These are phyloP conservation scores for Aphanomyces invadans DNA, from an alignment of 352 stramenopile species.

Conservation along the genomic window DNA sequence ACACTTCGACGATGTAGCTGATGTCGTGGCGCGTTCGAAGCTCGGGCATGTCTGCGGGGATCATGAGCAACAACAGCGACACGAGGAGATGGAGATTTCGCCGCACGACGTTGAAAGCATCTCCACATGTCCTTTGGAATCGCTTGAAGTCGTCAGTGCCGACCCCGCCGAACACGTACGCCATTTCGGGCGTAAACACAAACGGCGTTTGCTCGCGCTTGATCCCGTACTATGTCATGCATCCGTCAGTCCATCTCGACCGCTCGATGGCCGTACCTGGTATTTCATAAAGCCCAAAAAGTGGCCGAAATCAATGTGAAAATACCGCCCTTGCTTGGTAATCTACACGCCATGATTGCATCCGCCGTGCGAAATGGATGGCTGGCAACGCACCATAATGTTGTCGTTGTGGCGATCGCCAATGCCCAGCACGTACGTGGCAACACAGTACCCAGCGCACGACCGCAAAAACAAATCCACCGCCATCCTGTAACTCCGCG, in stretches of 20 bases:
- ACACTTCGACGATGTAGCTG: conserved; percentile 77
- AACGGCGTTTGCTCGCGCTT: conserved; percentile 76
- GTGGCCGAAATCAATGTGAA: conserved; percentile 80
- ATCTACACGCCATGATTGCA: conserved; percentile 25
- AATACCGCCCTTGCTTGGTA: conserved; percentile 49
- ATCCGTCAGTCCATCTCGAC: no score
- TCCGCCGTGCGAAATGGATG: background rate
- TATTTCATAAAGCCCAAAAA: conserved; percentile 37
- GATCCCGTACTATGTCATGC: conserved; percentile 64
- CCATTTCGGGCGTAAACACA: conserved; percentile 85
- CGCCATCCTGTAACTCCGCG: conserved; percentile 10
- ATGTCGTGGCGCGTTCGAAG: conserved; percentile 74
- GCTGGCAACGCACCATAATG: conserved; percentile 38
- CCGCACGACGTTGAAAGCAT: conserved; percentile 64
- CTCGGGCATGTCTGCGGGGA: conserved; percentile 81
- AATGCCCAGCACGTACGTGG: conserved; percentile 56
- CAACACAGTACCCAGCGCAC: conserved; percentile 50
- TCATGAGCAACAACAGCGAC: conserved; percentile 78
- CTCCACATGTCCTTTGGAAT: conserved; percentile 66
- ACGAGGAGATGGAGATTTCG: conserved; percentile 82
- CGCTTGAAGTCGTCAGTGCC: conserved; percentile 40
- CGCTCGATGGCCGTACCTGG: conserved; percentile 5
- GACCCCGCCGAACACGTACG: conserved; percentile 63
- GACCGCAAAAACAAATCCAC: conserved; percentile 40
- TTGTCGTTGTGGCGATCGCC: conserved; percentile 66